Evolutionary conservation across 139 green algal genomes (phyloP).

Genomic region (Tetraselmis chui): DNA sequence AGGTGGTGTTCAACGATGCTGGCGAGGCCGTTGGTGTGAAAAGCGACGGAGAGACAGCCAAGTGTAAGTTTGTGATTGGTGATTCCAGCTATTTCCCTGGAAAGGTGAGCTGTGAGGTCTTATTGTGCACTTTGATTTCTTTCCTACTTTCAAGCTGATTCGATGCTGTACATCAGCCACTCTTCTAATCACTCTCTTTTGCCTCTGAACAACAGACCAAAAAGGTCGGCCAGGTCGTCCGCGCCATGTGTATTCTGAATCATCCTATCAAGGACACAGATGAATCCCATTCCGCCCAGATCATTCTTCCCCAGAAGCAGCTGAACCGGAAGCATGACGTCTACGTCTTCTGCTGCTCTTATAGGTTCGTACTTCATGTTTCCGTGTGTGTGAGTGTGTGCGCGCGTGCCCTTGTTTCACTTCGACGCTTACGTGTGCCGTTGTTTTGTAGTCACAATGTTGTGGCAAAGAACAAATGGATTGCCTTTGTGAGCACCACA

Average conservation of each 20-base stretch:
- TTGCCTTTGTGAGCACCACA: slow-evolving; percentile 95
- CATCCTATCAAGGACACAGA: slow-evolving; percentile 95
- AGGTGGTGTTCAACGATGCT: slow-evolving; percentile 74
- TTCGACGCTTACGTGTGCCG: neutral
- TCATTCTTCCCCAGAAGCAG: slow-evolving; percentile 98
- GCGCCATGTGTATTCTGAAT: slow-evolving; percentile 83
- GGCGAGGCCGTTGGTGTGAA: slow-evolving; percentile 78
- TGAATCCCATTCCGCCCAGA: slow-evolving; percentile 78
- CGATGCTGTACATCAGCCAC: too few relatives aligned
- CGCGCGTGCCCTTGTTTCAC: too few relatives aligned
- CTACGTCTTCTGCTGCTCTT: slow-evolving; percentile 97
- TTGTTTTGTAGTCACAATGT: slow-evolving; percentile 73
- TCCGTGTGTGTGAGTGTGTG: too few relatives aligned
- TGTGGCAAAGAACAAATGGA: slow-evolving; percentile 79
- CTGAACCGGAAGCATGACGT: slow-evolving; percentile 83
- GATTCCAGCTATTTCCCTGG: slow-evolving; percentile 84
- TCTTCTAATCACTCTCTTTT: too few relatives aligned
- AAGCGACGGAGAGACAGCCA: slow-evolving; percentile 76
- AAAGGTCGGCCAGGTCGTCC: slow-evolving; percentile 72
- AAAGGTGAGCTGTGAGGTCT: too few relatives aligned
- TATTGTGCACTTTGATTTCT: too few relatives aligned
- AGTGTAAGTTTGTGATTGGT: slow-evolving; percentile 87
- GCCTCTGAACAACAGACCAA: slow-evolving; percentile 37
- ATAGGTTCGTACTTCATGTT: too few relatives aligned
- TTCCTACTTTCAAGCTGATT: slow-evolving; percentile 32